Evolutionary conservation across 768 basidiomycete genomes (phyloP), one percentile per base, ranked within the genome.

Genomic region (Trametes elegans): DNA sequence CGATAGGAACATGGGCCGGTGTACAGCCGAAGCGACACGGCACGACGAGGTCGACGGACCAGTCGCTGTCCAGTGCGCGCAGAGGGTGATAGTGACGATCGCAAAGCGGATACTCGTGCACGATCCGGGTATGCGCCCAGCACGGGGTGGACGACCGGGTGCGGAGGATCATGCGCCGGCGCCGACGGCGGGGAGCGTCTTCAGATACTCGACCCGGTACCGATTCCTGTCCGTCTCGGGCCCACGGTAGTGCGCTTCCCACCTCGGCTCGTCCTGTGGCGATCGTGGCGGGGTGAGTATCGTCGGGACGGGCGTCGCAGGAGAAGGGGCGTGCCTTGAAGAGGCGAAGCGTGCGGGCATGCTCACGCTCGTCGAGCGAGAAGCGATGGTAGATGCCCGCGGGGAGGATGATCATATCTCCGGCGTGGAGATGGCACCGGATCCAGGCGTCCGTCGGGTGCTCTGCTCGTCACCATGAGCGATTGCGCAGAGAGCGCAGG

Each of bases 211-310:
- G 8, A 81, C 23, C 16, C 92, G 76, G 70, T 79, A 79, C 5
- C 76, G 74, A 65, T 91, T 92, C 19, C 45, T 62, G 35, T 93
- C 92, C 0, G 88, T 88, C 19, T 75, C 75, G 0, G 63, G 52
- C 40, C 77, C 73, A 18, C 92, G 81, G 64, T 88, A 84, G 68
- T 90, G 73, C 0, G 93, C 88, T 0, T 81, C 75, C 93, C 94
- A 97, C 68, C 92, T 94, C 13, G 92, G 93, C 63, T 93, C 91
- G 54, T 95, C 92, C 90, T 95, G n/a, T n/a, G n/a, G n/a, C n/a
- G n/a, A n/a, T n/a, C n/a, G n/a, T n/a, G n/a, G n/a, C n/a, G n/a
- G n/a, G n/a, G n/a, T n/a, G n/a, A n/a, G n/a, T n/a, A n/a, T n/a
- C n/a, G n/a, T n/a, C n/a, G n/a, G n/a, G n/a, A n/a, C n/a, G n/a